Base-by-base conservation (phyloP, 2,329 filamentous ascomycete genomes). In the Botrytis medusae region DNA sequence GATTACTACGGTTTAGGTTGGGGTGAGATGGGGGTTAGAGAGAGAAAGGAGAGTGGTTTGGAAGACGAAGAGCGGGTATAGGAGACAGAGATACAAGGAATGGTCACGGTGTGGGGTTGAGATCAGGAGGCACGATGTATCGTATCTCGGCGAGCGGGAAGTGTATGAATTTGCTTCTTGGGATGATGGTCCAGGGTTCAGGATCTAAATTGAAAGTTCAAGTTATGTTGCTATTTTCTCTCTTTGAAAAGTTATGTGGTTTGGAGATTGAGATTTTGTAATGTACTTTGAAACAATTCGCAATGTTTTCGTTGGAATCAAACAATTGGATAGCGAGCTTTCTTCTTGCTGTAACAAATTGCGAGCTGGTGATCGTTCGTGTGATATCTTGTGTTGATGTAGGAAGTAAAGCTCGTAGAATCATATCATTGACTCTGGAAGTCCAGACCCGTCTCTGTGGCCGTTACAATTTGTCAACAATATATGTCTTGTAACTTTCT, bases 1-100 rank as follows among this genome's bases (percentile, higher is more conserved):
- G 12, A 71, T 71, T 42, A 54, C 44, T 44, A 64, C 69, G 5
- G 29, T 64, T 57, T 71, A 65, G 60, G 37, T 37, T n/a, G 44
- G 7, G 44, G 7, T 10, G 40, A 22, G 20, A 12, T 12, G 3
- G 5, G 9, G 54, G 51, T 25, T 14, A 10, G n/a, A 29, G n/a
- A 8, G 1, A 18, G 20, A 25, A 22, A 7, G 16, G 8, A 4
- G 9, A 25, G 64, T 29, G 5, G 14, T 8, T 29, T 16, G 44
- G n/a, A 32, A 64, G 37, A 32, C 6, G 14, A 4, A 18, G 2
- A 18, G 34, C 14, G 29, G 34, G 2, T 37, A 0, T 1, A n/a
- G 4, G 16, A 9, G 14, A 2, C 40, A 12, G 22, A 40, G 34
- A 1, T n/a, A 9, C 25, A 16, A n/a, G 25, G 0, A 18, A 4